Conservation (phyloP, 805 yeast species). For the Zygosaccharomyces pseudorouxii region DNA sequence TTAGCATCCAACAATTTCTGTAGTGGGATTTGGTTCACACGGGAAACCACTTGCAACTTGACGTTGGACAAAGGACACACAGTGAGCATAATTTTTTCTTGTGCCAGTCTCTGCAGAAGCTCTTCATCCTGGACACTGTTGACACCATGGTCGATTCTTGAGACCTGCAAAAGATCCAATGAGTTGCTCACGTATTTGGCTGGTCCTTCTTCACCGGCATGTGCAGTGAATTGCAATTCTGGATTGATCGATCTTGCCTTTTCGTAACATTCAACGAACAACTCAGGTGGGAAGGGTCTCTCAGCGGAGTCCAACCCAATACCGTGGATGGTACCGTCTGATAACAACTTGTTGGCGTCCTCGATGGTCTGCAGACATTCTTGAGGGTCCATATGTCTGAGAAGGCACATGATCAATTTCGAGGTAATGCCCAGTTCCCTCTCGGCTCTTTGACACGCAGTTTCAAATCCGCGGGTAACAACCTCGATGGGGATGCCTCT, state of each 20-base stretch:
- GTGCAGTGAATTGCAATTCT: conserved; percentile 66
- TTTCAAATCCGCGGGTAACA: conserved; percentile 61
- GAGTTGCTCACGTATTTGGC: conserved; percentile 59
- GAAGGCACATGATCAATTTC: conserved; percentile 74
- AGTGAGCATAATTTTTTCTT: conserved; percentile 53
- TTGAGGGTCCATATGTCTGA: conserved; percentile 66
- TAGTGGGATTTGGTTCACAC: conserved; percentile 64
- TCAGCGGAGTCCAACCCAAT: conserved; percentile 82
- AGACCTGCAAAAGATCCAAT: conserved; percentile 53
- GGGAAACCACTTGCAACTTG: conserved; percentile 66
- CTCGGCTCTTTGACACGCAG: conserved; percentile 62
- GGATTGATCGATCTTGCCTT: conserved; percentile 46
- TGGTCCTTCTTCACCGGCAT: conserved; percentile 88
- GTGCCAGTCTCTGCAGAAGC: conserved; percentile 54
- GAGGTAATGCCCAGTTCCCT: conserved; percentile 57
- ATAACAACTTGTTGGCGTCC: conserved; percentile 47
- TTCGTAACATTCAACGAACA: conserved; percentile 60
- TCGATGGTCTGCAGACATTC: conserved; percentile 56
- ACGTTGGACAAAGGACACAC: conserved; percentile 78
- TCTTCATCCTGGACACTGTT: conserved; percentile 53
- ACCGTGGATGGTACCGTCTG: conserved; percentile 61
- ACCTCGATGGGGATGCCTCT: conserved; percentile 56
- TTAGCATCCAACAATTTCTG: conserved; percentile 52
- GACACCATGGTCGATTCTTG: conserved; percentile 80
- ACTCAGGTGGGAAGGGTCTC: conserved; percentile 68